Evolutionary conservation across 2,329 filamentous ascomycete species (phyloP).

Genomic region (Monilinia fructicola): DNA sequence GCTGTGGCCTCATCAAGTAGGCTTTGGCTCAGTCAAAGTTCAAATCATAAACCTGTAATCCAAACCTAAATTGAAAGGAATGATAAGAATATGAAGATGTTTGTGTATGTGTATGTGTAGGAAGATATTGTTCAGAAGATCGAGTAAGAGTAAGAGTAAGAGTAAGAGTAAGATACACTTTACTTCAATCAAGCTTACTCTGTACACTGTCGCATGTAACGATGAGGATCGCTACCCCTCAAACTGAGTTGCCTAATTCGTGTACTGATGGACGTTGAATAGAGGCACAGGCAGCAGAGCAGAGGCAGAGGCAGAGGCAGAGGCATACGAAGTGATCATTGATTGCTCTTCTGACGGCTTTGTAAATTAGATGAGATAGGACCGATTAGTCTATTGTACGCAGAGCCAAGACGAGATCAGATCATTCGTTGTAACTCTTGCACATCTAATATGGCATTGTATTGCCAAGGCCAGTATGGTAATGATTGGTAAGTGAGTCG

Average conservation of each 20-base stretch:
- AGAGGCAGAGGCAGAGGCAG: background rate
- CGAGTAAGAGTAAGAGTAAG: background rate
- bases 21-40: background rate
- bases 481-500: background rate
- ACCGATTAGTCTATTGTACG: slow-evolving; percentile 16
- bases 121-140: slow-evolving; percentile 5
- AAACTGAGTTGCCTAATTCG: slow-evolving; percentile 17
- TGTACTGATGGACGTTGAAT: slow-evolving; percentile 7
- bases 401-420: slow-evolving; percentile 8
- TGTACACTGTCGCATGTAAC: slow-evolving; percentile 20
- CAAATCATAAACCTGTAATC: background rate
- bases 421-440: background rate
- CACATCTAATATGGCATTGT: background rate
- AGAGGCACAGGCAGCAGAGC: background rate
- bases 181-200: slow-evolving; percentile 7
- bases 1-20: background rate
- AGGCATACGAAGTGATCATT: background rate
- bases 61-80: background rate
- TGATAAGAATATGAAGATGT: background rate
- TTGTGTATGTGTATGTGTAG: slow-evolving; percentile 5
- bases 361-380: slow-evolving; percentile 18
- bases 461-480: background rate
- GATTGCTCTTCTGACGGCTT: background rate
- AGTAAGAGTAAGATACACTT: slow-evolving; percentile 11
- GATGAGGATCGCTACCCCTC: slow-evolving; percentile 13